Evolutionary conservation across 2,329 filamentous ascomycete species (phyloP).

Genomic region (Geosmithia flava): DNA sequence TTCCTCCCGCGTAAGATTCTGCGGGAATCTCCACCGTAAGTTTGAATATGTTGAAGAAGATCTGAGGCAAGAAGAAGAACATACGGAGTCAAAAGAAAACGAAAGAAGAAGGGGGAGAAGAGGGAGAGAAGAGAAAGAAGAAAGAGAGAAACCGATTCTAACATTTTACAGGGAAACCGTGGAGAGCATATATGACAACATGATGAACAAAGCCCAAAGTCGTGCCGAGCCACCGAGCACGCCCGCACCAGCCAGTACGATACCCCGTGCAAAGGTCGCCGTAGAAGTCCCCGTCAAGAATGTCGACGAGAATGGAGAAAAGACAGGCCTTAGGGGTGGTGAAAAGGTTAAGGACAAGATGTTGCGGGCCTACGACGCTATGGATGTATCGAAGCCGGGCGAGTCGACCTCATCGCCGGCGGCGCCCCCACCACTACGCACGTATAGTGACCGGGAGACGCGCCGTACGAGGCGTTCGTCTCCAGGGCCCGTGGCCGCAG

Average conservation of each 20-base stretch:
- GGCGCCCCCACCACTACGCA: neutral
- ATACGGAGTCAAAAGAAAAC: no score
- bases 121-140: no score
- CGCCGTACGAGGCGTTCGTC: slow-evolving; percentile 1
- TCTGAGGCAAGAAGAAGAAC: no score
- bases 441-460: neutral
- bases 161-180: neutral
- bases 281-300: neutral
- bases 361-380: slow-evolving; percentile 1
- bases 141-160: no score
- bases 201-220: neutral
- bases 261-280: neutral
- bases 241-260: neutral
- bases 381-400: neutral
- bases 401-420: neutral
- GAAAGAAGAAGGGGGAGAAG: no score
- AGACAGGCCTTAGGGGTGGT: neutral
- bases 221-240: no score
- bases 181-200: neutral
- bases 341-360: slow-evolving; percentile 15
- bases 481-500: neutral
- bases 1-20: neutral
- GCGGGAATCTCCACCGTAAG: neutral
- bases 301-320: neutral
- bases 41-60: neutral